These are phyloP conservation scores for Bacterosira constricta DNA, from an alignment of 108 stramenopile species.

Conservation along the genomic window DNA sequence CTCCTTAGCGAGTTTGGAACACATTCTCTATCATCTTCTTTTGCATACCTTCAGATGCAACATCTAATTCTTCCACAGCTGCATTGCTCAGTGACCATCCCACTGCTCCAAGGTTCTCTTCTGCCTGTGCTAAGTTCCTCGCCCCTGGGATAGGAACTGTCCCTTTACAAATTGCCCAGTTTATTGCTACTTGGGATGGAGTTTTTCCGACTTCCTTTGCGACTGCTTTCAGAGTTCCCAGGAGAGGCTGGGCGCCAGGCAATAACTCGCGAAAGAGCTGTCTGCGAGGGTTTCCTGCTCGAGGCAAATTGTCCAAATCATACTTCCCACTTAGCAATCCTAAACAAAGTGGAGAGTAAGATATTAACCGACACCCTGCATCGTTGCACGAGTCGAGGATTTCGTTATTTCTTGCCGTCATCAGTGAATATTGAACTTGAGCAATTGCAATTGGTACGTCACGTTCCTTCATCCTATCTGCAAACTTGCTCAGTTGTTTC, in stretches of 20 bases:
- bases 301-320: slow-evolving; percentile 73
- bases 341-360: slow-evolving; percentile 82
- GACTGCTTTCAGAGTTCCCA: slow-evolving; percentile 68
- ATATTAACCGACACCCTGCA: slow-evolving; percentile 71
- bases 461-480: slow-evolving; percentile 55
- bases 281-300: slow-evolving; percentile 64
- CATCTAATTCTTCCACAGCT: slow-evolving; percentile 70
- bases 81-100: slow-evolving; percentile 64
- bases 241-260: slow-evolving; percentile 67
- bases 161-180: slow-evolving; percentile 89
- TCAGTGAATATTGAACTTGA: slow-evolving; percentile 84
- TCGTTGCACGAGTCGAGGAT: slow-evolving; percentile 82
- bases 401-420: slow-evolving; percentile 71
- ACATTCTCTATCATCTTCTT: slow-evolving; percentile 91
- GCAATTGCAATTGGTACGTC: slow-evolving; percentile 82
- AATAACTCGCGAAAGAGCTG: slow-evolving; percentile 84
- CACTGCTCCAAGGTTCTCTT: slow-evolving; percentile 70
- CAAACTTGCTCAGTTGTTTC: slow-evolving; percentile 61
- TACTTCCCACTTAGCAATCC: slow-evolving; percentile 86
- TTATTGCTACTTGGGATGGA: slow-evolving; percentile 87
- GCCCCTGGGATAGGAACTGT: slow-evolving; percentile 87
- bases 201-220: slow-evolving; percentile 73
- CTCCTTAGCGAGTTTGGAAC: slow-evolving; percentile 77
- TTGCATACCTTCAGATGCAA: slow-evolving; percentile 57
- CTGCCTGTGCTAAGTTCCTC: slow-evolving; percentile 65